Conservation (phyloP, 129 eudicot genomes). For the Flaveria trinervia region DNA sequence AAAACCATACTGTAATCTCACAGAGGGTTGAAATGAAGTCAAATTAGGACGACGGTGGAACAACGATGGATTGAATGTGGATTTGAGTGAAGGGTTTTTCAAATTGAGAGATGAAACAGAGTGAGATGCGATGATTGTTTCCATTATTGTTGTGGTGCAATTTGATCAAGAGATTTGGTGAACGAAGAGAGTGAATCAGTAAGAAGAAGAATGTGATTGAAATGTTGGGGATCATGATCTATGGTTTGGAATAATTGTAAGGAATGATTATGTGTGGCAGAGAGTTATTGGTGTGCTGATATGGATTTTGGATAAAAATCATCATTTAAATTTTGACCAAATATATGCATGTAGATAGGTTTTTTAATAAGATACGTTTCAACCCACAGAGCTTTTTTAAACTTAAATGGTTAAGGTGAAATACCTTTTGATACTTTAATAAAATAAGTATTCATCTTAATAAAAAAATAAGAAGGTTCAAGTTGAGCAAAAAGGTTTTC, state of each 20-base stretch:
- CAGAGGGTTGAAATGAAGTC: not conserved
- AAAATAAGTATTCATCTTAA: too few species aligned
- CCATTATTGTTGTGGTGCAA: constrained; percentile 15
- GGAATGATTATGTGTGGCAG: constrained; percentile 31
- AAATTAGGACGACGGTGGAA: constrained; percentile 15
- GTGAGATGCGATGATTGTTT: constrained; percentile 39
- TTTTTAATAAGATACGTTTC: too few species aligned
- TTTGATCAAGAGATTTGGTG: constrained; percentile 11
- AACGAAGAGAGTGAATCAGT: not conserved
- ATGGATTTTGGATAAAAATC: constrained; percentile 28
- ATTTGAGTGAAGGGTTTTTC: constrained; percentile 23
- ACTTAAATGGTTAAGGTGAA: too few species aligned
- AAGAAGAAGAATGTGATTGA: constrained; percentile 7
- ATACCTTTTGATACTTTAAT: too few species aligned
- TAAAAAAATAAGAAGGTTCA: too few species aligned
- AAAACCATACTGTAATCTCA: not conserved
- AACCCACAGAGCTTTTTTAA: too few species aligned
- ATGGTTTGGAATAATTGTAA: not conserved
- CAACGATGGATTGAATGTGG: constrained; percentile 22
- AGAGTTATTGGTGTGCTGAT: constrained; percentile 34
- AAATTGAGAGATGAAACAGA: constrained; percentile 30
- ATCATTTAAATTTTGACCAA: not conserved
- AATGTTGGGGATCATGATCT: constrained; percentile 9
- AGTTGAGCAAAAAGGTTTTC: too few species aligned
- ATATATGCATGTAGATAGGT: not conserved